A percentile compares a stretch with the other conserved stretches of the same genome.
phyloP scores from a whole-genome alignment of 768 basidiomycete genomes.

The Serendipita sp. region DNA sequence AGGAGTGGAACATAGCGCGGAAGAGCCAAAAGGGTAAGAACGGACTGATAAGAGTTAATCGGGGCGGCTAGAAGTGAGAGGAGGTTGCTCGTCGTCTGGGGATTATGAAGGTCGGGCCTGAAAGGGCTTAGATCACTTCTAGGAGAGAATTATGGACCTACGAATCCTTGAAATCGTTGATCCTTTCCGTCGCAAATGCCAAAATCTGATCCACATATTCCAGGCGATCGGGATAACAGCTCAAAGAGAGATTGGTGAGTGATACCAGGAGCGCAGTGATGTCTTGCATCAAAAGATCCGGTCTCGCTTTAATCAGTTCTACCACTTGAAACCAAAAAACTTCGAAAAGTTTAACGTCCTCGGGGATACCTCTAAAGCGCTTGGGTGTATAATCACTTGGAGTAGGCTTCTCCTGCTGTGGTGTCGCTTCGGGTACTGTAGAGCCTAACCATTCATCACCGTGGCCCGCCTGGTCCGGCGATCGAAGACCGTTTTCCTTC shows the following conservation, averaged over 20 bases:
- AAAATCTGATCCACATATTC: conserved; percentile 97
- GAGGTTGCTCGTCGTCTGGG: conserved; percentile 79
- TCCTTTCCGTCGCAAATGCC: conserved; percentile 72
- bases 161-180: conserved; percentile 72
- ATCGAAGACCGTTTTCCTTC: conserved; percentile 32
- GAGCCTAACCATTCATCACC: conserved; percentile 22
- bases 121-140: not conserved
- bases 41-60: conserved; percentile 90
- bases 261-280: conserved; percentile 93
- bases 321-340: conserved; percentile 99
- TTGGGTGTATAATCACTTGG: conserved; percentile 26
- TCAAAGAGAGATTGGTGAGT: conserved; percentile 82
- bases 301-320: conserved; percentile 95
- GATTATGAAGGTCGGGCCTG: conserved; percentile 77
- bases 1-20: conserved; percentile 78
- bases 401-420: conserved; percentile 9
- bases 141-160: conserved; percentile 18
- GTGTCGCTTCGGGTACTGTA: conserved; percentile 16
- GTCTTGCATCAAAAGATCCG: conserved; percentile 93
- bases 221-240: conserved; percentile 91
- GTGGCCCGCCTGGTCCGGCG: conserved; percentile 16
- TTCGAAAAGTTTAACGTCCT: conserved; percentile 89
- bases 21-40: conserved; percentile 90
- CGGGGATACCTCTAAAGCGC: conserved; percentile 91
- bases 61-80: conserved; percentile 82